A percentile compares a stretch with the other conserved stretches of the same genome.
These are phyloP conservation scores for Lotmaria passim DNA, from an alignment of 208 protist genomes.

Conservation along the genomic window DNA sequence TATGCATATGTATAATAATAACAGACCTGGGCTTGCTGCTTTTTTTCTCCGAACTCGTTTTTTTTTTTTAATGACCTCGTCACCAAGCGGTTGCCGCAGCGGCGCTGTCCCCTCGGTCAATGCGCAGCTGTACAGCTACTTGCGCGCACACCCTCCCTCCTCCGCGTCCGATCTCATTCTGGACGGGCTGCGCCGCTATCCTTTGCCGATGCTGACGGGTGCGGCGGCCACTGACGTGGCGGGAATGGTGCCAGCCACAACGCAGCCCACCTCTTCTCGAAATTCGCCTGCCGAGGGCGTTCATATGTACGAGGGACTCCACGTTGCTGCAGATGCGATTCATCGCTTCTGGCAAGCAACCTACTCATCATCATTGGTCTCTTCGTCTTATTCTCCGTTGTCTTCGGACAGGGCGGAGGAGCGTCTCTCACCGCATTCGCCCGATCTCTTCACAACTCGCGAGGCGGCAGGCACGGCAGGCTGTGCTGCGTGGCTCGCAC, in stretches of 20 bases:
- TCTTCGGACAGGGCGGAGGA: neutral
- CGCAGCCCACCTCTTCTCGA: neutral
- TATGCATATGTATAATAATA: no score
- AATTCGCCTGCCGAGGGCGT: no score
- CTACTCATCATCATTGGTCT: neutral
- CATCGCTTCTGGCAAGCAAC: neutral
- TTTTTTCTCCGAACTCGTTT: neutral
- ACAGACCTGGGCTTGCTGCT: neutral
- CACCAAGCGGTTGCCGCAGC: neutral
- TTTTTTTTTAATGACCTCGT: neutral
- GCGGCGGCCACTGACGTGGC: constrained; percentile 25
- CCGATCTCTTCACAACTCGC: neutral
- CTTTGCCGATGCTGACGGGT: constrained; percentile 21
- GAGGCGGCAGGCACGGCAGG: neutral
- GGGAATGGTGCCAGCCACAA: neutral
- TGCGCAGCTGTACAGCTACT: constrained; percentile 1
- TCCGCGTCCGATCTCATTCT: neutral
- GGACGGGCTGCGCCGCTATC: constrained; percentile 17
- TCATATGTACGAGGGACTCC: neutral
- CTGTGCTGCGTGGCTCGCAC: constrained; percentile 4
- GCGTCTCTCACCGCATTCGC: neutral
- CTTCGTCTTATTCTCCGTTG: neutral
- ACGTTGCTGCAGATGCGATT: neutral
- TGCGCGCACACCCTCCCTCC: constrained; percentile 3
- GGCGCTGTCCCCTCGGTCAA: neutral